A percentile compares a stretch with the other conserved stretches of the same genome.
phyloP scores from a whole-genome alignment of 257 asterid genomes.

The Handroanthus guayacan region DNA sequence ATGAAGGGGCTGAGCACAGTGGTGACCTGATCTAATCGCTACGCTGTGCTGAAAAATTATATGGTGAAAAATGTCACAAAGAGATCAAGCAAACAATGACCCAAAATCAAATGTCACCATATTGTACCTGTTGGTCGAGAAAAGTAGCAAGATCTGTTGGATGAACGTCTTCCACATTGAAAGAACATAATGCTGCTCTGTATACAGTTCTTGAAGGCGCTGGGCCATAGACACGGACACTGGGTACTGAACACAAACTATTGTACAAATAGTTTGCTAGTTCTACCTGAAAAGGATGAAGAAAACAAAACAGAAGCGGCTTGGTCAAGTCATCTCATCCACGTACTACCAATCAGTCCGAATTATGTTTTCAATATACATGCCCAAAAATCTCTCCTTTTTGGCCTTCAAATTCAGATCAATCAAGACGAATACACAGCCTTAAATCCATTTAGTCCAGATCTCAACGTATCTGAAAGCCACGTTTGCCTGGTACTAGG shows the following conservation, averaged over 20 bases:
- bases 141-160: constrained; percentile 89
- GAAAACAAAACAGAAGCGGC: neutral
- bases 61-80: neutral
- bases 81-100: neutral
- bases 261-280: constrained; percentile 69
- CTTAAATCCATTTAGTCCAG: neutral
- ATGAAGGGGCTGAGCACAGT: constrained; percentile 97
- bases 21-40: constrained; percentile 94
- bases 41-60: constrained; percentile 69
- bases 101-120: neutral
- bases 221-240: constrained; percentile 83
- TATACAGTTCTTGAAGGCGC: constrained; percentile 62
- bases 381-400: neutral
- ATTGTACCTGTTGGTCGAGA: constrained; percentile 83
- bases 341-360: constrained; percentile 1
- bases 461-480: constrained; percentile 1
- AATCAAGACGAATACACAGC: neutral
- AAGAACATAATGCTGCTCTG: constrained; percentile 93
- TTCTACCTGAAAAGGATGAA: constrained; percentile 61
- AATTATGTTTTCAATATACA: neutral
- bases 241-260: constrained; percentile 58
- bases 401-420: neutral
- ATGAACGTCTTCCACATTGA: constrained; percentile 80
- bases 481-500: neutral
- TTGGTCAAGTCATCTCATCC: constrained; percentile 9